phyloP scores from a whole-genome alignment of 192 early-diverging fungal genomes.

The Backusella sp. region DNA sequence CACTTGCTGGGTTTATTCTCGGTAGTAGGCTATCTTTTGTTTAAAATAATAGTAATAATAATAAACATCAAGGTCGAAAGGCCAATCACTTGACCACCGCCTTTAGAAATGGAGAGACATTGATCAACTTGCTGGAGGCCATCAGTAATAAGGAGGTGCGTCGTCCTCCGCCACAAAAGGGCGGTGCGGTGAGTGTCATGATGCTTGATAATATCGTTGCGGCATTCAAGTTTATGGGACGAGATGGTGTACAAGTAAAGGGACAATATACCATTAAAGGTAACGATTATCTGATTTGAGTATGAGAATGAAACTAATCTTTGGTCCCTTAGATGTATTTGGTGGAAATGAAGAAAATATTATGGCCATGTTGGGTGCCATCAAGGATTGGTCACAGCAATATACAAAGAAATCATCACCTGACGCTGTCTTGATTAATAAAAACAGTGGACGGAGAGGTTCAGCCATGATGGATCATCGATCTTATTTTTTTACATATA shows the following conservation, averaged over 20 bases:
- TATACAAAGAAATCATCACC: not conserved
- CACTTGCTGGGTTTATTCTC: no score
- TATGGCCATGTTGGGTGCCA: slow-evolving; percentile 27
- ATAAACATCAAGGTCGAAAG: slow-evolving; percentile 17
- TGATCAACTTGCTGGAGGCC: slow-evolving; percentile 40
- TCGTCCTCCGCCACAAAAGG: slow-evolving; percentile 35
- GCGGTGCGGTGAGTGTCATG: slow-evolving; percentile 31
- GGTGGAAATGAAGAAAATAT: slow-evolving; percentile 34
- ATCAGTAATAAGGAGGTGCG: slow-evolving; percentile 41
- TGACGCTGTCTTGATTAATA: not conserved
- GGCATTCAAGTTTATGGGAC: slow-evolving; percentile 53
- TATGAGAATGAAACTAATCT: no score
- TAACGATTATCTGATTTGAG: no score
- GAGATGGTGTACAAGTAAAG: slow-evolving; percentile 42
- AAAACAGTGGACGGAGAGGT: slow-evolving; percentile 18
- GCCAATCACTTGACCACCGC: slow-evolving; percentile 35
- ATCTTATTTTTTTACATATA: not conserved
- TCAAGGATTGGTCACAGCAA: slow-evolving; percentile 15
- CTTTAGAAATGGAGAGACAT: slow-evolving; percentile 39
- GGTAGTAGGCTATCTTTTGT: no score
- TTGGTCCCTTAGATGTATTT: slow-evolving; percentile 32
- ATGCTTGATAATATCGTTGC: slow-evolving; percentile 49
- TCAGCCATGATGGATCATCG: slow-evolving; percentile 6
- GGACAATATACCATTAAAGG: slow-evolving; percentile 49
- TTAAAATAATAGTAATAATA: no score